phyloP scores from a whole-genome alignment of 768 basidiomycete species.

The Lactarius hatsudake region DNA sequence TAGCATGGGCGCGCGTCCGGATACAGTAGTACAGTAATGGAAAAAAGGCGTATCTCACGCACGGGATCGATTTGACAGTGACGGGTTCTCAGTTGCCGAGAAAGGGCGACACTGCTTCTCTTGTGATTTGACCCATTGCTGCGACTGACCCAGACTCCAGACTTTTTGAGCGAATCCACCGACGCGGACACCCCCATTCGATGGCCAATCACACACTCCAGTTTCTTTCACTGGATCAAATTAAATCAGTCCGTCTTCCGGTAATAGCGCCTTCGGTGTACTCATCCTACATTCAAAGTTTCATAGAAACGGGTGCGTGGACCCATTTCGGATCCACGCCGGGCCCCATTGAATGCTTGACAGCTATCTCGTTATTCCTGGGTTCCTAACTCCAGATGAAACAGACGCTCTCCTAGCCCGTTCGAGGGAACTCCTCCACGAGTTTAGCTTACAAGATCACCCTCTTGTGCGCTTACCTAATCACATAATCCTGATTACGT shows the following conservation, averaged over 20 bases:
- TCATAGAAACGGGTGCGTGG: constrained; percentile 53
- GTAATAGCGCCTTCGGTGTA: background rate
- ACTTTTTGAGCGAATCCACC: background rate
- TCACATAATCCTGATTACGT: constrained; percentile 5
- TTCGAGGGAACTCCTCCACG: constrained; percentile 72
- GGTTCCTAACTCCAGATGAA: constrained; percentile 63
- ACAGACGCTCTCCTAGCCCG: constrained; percentile 60
- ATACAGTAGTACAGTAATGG: background rate
- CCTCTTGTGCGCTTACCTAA: constrained; percentile 56
- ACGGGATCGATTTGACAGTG: background rate
- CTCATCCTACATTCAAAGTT: constrained; percentile 41
- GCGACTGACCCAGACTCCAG: background rate
- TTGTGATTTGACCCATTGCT: background rate
- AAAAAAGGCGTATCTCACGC: background rate
- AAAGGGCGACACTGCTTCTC: background rate
- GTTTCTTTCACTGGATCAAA: constrained; percentile 15
- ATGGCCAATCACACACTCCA: background rate
- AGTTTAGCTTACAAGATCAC: constrained; percentile 75
- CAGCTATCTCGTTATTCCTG: constrained; percentile 78
- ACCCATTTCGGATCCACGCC: background rate
- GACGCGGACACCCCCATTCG: background rate
- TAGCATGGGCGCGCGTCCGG: background rate
- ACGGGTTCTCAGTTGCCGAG: background rate
- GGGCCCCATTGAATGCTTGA: background rate
- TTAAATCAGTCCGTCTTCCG: constrained; percentile 7